Evolutionary conservation across 2,329 filamentous ascomycete genomes (phyloP), one percentile per base, ranked within the genome.

Genomic region (Microcyclospora tardicrescens): DNA sequence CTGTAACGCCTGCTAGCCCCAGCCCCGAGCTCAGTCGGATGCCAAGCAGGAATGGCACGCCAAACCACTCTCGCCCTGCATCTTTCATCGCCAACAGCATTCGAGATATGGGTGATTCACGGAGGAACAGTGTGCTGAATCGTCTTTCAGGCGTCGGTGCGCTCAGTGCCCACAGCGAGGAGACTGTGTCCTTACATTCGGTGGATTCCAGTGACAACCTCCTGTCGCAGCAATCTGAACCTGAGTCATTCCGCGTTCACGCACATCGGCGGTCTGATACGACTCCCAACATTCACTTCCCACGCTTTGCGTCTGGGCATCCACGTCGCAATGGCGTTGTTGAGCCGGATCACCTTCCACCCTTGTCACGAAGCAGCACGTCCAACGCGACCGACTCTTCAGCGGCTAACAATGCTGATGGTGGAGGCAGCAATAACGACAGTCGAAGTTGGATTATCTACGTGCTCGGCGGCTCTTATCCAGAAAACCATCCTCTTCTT

Each of bases 401-500:
- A 2, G 65, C 67, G 34, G 55, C 63, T 39, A 54, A 61, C 31
- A 33, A 34, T 16, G 47, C 36, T 13, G 52, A 52, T 8, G 40
- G 47, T n/a, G 41, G 47, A 3, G 42, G 34, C 15, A 51, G 48
- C 39, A 50, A 43, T 27, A 61, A 64, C 41, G 67, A 65, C 39
- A 75, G 73, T 39, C 64, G 77, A 47, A 81, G 76, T 57, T 82
- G 77, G 77, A 71, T 82, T 50, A 81, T 82, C 38, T 82, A 82
- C 53, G 77, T 82, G 8, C 71, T 82, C 37, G 77, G 77, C 33
- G 78, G 77, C 32, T 80, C 77, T 47, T 73, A 81, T 38, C 77
- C 78, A 2, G 77, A 81, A 49, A 79, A 80, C 47, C 77, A 81
- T 53, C 78, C 77, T 15, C 78, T 79, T 15, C 71, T 81, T 44